Evolutionary conservation across 129 eudicot genomes (phyloP), one percentile per base, ranked within the genome.

Genomic region (Flaveria ramosissima): DNA sequence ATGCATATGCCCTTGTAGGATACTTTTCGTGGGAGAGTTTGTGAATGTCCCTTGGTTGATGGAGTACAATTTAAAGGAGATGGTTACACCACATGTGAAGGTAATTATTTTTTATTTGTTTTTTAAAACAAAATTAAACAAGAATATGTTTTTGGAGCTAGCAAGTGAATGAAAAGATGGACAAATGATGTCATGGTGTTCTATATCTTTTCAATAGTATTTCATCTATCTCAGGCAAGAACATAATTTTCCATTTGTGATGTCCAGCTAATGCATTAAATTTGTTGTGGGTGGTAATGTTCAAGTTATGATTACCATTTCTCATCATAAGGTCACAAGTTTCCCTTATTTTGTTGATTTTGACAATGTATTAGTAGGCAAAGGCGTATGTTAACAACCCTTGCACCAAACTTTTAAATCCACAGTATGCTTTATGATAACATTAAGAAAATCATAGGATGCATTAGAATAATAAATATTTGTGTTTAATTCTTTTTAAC

Each of bases 41-140:
- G 98, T 81, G 98, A 87, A 87, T 93, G 98, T 79, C 98, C 98
- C 7, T 72, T 87, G 70, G 91, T 84, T 76, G 89, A 90, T 39
- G 98, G 98, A 26, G 97, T 93, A 77, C 93, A 87, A 39, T 90
- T 90, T 71, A 83, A 81, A 83, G 98, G 98, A 68, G 98, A 93
- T 81, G 98, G 98, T 67, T 93, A 93, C 78, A 90, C 84, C 45
- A 46, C 83, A 36, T 93, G 98, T 83, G 84, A 72, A 82, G 96
- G 98, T 93, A 88, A 76, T 13, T 27, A n/a, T 14, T 15, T 47
- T n/a, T 70, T 23, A 69, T n/a, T 6, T 9, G 5, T 9, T 20
- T 19, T 19, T 62, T 30, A 3, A n/a, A 32, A 41, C 39, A 6
- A 66, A 39, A n/a, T 39, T 1, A 66, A 39, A 36, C 30, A 39